Conservation (phyloP, 495 filamentous ascomycete genomes). For the Neurospora terricola region DNA sequence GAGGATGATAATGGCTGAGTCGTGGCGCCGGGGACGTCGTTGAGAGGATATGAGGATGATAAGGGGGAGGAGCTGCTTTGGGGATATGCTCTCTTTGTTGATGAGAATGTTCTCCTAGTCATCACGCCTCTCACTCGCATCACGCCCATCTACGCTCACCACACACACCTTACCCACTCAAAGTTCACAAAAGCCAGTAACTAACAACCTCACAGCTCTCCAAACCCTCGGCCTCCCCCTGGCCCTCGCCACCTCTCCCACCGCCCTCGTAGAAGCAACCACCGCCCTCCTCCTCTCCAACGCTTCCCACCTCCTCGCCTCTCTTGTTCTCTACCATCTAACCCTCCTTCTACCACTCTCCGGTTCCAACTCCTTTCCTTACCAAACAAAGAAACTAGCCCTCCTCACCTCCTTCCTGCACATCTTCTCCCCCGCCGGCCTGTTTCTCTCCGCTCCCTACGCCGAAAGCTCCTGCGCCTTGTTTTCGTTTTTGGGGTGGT, state of each 20-base stretch:
- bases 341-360: slow-evolving; percentile 32
- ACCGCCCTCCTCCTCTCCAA: slow-evolving; percentile 57
- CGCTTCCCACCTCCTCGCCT: slow-evolving; percentile 63
- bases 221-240: not conserved
- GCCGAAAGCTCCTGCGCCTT: slow-evolving; percentile 72
- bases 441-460: slow-evolving; percentile 86
- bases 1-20: not conserved
- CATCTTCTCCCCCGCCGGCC: slow-evolving; percentile 73
- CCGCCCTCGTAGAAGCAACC: slow-evolving; percentile 21
- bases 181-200: not conserved
- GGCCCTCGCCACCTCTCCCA: not conserved
- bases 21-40: too few species aligned
- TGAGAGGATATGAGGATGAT: not conserved
- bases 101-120: not conserved
- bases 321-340: slow-evolving; percentile 59
- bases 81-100: not conserved
- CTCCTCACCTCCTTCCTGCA: slow-evolving; percentile 64
- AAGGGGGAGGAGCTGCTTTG: not conserved
- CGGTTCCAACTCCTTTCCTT: not conserved
- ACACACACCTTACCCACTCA: not conserved
- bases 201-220: not conserved
- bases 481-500: slow-evolving; percentile 62
- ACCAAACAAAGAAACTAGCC: slow-evolving; percentile 36
- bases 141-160: not conserved
- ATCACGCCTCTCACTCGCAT: not conserved